These are phyloP conservation scores for Saccharomycopsis sp. DNA, from an alignment of 805 yeast genomes.

Conservation along the genomic window DNA sequence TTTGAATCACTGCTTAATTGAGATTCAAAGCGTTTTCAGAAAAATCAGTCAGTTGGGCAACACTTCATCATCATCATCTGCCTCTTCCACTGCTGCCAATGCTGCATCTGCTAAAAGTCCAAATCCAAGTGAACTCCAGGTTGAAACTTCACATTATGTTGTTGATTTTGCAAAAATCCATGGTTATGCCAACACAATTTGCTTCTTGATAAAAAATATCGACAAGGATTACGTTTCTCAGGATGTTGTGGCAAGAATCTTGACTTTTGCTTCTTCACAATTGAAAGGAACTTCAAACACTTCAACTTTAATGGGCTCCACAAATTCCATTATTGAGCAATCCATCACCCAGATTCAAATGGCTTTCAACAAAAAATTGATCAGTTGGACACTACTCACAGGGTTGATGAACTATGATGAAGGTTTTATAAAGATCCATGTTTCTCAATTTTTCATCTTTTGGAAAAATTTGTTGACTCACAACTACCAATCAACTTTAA, in stretches of 20 bases:
- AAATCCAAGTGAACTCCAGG: conserved; percentile 1
- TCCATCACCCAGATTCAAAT: conserved; percentile 24
- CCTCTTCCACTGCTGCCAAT: conserved; percentile 21
- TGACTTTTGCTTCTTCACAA: conserved; percentile 36
- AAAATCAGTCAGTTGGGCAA: conserved; percentile 10
- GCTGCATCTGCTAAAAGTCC: not conserved
- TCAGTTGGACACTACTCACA: conserved; percentile 54
- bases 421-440: conserved; percentile 43
- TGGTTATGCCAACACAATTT: conserved; percentile 33
- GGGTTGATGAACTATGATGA: conserved; percentile 60
- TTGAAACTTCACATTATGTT: conserved; percentile 10
- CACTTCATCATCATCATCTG: conserved; percentile 18
- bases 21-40: conserved; percentile 18
- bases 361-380: conserved; percentile 31
- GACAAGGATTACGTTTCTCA: conserved; percentile 37
- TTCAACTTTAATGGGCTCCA: conserved; percentile 12
- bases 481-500: conserved; percentile 34
- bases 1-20: conserved; percentile 18
- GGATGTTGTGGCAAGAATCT: conserved; percentile 36
- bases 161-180: conserved; percentile 28
- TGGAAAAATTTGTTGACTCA: conserved; percentile 57
- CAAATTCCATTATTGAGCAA: conserved; percentile 9
- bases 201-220: conserved; percentile 29
- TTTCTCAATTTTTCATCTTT: conserved; percentile 47
- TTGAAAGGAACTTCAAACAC: conserved; percentile 31